Evolutionary conservation across 805 yeast species (phyloP).

Genomic region (Yamadazyma philogaea): DNA sequence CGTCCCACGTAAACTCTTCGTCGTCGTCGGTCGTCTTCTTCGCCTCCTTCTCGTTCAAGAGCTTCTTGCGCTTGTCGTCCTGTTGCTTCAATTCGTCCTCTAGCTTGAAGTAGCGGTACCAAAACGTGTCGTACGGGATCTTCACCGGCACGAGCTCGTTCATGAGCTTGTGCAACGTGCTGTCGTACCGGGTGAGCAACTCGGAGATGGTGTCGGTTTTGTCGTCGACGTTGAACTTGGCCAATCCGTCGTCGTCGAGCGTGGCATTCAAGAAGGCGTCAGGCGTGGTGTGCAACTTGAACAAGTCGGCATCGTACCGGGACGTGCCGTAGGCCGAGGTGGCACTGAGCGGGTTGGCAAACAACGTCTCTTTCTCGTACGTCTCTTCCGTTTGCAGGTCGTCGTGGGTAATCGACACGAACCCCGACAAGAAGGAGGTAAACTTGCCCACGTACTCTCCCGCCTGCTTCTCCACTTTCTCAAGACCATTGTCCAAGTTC

Average conservation of each 20-base stretch:
- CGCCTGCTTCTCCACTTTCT: conserved; percentile 68
- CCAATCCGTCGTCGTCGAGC: conserved; percentile 10
- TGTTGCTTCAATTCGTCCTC: conserved; percentile 52
- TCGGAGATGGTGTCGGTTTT: conserved; percentile 50
- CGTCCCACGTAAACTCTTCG: conserved; percentile 52
- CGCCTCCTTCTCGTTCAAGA: conserved; percentile 45
- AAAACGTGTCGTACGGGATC: conserved; percentile 59
- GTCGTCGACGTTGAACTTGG: conserved; percentile 41
- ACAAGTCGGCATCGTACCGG: conserved; percentile 38
- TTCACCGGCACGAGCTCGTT: conserved; percentile 64
- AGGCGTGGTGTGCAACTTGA: conserved; percentile 36
- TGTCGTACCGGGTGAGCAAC: conserved; percentile 45
- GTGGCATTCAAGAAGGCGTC: conserved; percentile 17
- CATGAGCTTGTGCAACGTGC: conserved; percentile 52
- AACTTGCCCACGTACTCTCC: conserved; percentile 55
- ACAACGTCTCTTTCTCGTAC: conserved; percentile 20
- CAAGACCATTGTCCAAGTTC: conserved; percentile 66
- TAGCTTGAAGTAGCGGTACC: conserved; percentile 67
- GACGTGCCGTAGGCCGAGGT: conserved; percentile 34
- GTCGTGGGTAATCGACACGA: conserved; percentile 26
- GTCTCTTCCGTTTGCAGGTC: conserved; percentile 13
- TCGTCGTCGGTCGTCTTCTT: conserved; percentile 39
- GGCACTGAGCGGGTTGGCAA: conserved; percentile 16
- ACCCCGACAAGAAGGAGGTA: conserved; percentile 50
- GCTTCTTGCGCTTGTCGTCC: conserved; percentile 63